Evolutionary conservation across 768 basidiomycete genomes (phyloP), one percentile per base, ranked within the genome.

Genomic region (Galerina sulciceps): DNA sequence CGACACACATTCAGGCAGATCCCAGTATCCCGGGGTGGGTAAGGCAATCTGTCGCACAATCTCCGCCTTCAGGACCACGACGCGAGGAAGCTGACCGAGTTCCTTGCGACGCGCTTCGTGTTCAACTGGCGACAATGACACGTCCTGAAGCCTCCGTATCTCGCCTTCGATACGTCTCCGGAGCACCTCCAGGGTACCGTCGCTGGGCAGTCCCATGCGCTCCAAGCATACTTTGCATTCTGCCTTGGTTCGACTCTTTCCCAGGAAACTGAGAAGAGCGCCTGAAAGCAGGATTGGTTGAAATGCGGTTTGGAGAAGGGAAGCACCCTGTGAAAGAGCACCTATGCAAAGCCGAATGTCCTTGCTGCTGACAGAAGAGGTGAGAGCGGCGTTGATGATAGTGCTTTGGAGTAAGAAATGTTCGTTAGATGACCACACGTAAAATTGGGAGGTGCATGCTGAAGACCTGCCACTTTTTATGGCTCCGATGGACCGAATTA

Each of bases 11-110:
- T 80, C 76, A 1, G 73, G 68, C 14, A 82, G 67, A 60, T 81
- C 79, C 80, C 81, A 82, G 57, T 76, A 80, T 9, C 82, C 82
- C 34, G 81, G 74, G 22, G 80, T 62, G 6, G 82, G 82, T 17
- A 84, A 64, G 1, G 81, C 80, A 11, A 83, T 55, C 17, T 81
- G 72, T 10, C 73, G 69, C 58, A 79, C 79, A 10, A 84, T 61
- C 61, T 82, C 79, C 52, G 67, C 73, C 71, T 80, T 79, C 44
- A 84, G 60, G 0, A 78, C 71, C 8, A 80, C 79, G 6, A 84
- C 71, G 10, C 76, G 71, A 1, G 78, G 75, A 17, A 84, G 63
- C 57, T 80, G 80, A 2, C 81, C 81, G 18, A 81, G 61, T 56
- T 79, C 78, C 18, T 64, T 69, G 22, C 67, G 71, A 26, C 71